Evolutionary conservation across 768 basidiomycete genomes (phyloP).

Genomic region (Boletus tylopilopsis): DNA sequence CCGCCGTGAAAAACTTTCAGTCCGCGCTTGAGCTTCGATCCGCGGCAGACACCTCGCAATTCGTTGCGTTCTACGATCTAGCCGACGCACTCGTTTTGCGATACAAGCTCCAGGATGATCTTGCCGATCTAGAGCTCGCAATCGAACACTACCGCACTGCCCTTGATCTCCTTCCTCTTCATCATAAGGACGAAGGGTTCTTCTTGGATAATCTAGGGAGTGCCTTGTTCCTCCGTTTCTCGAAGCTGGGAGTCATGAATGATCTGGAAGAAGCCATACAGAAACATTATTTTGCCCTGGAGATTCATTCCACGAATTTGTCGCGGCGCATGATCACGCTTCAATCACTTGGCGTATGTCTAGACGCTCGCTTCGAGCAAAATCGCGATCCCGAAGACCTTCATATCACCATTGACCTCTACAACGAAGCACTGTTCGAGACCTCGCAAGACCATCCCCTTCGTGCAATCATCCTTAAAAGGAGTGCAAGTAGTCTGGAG

Average conservation of each 20-base stretch:
- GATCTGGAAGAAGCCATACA: constrained; percentile 29
- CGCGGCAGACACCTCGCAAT: constrained; percentile 11
- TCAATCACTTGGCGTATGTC: constrained; percentile 20
- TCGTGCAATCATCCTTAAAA: constrained; percentile 13
- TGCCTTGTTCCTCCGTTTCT: constrained; percentile 25
- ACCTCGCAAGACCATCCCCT: constrained; percentile 15
- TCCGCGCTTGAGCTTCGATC: constrained; percentile 18
- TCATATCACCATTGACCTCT: constrained; percentile 20
- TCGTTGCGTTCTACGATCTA: constrained; percentile 22
- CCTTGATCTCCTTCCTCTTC: constrained; percentile 14
- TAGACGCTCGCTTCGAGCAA: constrained; percentile 26
- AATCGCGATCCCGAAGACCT: constrained; percentile 22
- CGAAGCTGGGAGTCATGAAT: constrained; percentile 5
- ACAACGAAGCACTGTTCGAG: constrained; percentile 24
- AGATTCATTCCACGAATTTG: constrained; percentile 12
- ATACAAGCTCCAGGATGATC: constrained; percentile 20
- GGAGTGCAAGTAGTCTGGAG: constrained; percentile 14
- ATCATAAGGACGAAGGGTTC: constrained; percentile 11
- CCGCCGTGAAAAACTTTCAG: constrained; percentile 23
- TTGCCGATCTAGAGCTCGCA: constrained; percentile 28
- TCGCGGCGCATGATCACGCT: constrained; percentile 15
- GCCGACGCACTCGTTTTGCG: constrained; percentile 25
- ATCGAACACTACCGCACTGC: constrained; percentile 23
- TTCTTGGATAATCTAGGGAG: constrained; percentile 21
- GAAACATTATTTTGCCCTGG: constrained; percentile 20